A percentile compares a stretch with the other conserved stretches of the same genome.
These are phyloP conservation scores for Neurospora tetrasperma DNA, from an alignment of 495 filamentous ascomycete species.

Conservation along the genomic window DNA sequence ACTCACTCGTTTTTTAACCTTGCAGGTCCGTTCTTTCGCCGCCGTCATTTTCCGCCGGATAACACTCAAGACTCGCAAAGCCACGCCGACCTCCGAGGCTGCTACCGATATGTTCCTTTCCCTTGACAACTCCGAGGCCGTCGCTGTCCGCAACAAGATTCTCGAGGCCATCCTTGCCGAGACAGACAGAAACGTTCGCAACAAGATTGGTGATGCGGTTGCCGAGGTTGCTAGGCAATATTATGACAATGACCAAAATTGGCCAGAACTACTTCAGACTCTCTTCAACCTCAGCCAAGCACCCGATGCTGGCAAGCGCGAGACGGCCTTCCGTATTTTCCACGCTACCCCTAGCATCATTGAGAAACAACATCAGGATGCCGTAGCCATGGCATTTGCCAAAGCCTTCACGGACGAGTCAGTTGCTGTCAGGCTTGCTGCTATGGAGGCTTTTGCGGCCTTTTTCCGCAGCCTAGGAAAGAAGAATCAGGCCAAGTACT, in stretches of 20 bases:
- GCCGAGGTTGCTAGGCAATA: conserved; percentile 93
- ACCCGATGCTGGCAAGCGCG: conserved; percentile 66
- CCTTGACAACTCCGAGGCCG: conserved; percentile 55
- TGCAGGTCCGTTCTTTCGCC: conserved; percentile 76
- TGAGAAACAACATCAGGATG: conserved; percentile 85
- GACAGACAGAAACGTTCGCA: conserved; percentile 58
- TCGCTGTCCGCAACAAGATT: conserved; percentile 70
- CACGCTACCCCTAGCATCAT: conserved; percentile 93
- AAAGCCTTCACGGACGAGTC: conserved; percentile 87
- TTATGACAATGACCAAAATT: conserved; percentile 75
- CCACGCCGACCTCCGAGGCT: conserved; percentile 51
- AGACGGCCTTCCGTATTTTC: conserved; percentile 88
- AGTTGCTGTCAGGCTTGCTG: conserved; percentile 70
- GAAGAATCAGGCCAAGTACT: conserved; percentile 80
- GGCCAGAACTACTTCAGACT: conserved; percentile 79
- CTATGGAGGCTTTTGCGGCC: conserved; percentile 92
- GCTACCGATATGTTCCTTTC: conserved; percentile 75
- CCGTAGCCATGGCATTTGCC: conserved; percentile 73
- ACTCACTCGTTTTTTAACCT: not conserved
- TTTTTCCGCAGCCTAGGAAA: conserved; percentile 87
- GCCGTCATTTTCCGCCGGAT: conserved; percentile 93
- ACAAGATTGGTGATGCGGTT: conserved; percentile 93
- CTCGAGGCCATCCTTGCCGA: conserved; percentile 67
- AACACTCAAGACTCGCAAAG: conserved; percentile 73
- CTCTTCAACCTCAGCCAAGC: conserved; percentile 86